Evolutionary conservation across 768 basidiomycete genomes (phyloP).

Genomic region (Lactarius sp.): DNA sequence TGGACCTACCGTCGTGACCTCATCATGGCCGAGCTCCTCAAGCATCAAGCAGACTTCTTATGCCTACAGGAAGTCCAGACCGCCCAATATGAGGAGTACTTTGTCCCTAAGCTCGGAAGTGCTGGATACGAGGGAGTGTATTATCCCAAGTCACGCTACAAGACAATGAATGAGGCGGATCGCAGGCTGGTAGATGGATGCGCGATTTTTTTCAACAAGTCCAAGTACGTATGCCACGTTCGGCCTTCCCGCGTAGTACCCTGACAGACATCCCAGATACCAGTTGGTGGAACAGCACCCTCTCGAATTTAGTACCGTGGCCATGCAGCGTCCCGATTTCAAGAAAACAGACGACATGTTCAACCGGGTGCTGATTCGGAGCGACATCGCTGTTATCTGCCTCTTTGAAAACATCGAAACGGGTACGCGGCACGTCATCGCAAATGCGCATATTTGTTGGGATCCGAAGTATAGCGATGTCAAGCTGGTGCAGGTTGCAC

Average conservation of each 20-base stretch:
- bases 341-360: constrained; percentile 99
- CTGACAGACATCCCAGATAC: constrained; percentile 49
- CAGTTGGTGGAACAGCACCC: constrained; percentile 89
- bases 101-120: constrained; percentile 62
- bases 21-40: constrained; percentile 79
- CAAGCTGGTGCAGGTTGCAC: constrained; percentile 93
- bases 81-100: constrained; percentile 88
- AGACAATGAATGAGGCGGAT: constrained; percentile 88
- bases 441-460: constrained; percentile 92
- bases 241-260: neutral
- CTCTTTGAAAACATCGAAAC: constrained; percentile 84
- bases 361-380: constrained; percentile 93
- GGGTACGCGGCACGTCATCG: constrained; percentile 82
- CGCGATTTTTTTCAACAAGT: constrained; percentile 90
- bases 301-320: constrained; percentile 88
- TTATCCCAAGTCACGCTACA: constrained; percentile 88
- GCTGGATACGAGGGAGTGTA: constrained; percentile 88
- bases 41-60: constrained; percentile 80
- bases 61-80: constrained; percentile 96
- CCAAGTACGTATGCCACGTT: constrained; percentile 56
- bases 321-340: constrained; percentile 89
- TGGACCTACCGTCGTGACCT: constrained; percentile 92
- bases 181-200: constrained; percentile 90
- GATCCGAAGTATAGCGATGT: constrained; percentile 90
- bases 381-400: constrained; percentile 85